Base-by-base conservation (phyloP, 2,329 filamentous ascomycete genomes). In the Fusarium sp. region DNA sequence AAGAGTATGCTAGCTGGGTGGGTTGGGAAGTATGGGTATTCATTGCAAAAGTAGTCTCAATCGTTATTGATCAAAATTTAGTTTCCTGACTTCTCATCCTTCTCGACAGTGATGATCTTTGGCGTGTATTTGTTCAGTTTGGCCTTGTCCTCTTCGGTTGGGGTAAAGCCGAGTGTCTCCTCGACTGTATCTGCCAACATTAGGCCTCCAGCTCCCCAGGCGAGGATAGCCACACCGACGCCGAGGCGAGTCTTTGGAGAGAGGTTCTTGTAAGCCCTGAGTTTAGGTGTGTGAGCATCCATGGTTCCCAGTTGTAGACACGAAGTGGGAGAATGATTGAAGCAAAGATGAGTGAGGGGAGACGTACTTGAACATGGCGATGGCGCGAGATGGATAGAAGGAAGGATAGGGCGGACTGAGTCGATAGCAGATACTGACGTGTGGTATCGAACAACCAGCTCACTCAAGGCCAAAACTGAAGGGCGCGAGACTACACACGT, bases 121-220 rank as follows among this genome's bases (percentile, higher is more conserved):
- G 91, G 91, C 31, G 88, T 81, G 50, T 86, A 79, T 54, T 83
- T 84, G 53, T 87, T 84, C 67, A 97, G 78, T 11, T 86, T 86
- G 64, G 89, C 87, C 77, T 88, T 90, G 76, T 97, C 93, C 75
- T 91, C 83, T 67, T 92, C 89, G 1, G 89, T 90, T 1, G 93
- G 87, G 38, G 86, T 89, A 78, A 93, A 86, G 6, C 91, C 91
- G 65, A 94, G 85, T 42, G 85, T 88, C 76, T 91, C 86, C 80
- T 95, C 93, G 14, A 90, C 88, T 62, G 84, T 84, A 76, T 95
- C 91, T 5, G 91, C 89, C 16, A 92, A 76, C 76, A 90, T 90
- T n/a, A 96, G 84, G 14, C 93, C 94, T 40, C 88, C 81, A 40
- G 83, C 81, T 13, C 92, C 93, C 87, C 93, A 97, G 33, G 87